A percentile compares a stretch with the other conserved stretches of the same genome.
Evolutionary conservation across 2,329 filamentous ascomycete genomes (phyloP).

Genomic region (Calonectria fujianensis): DNA sequence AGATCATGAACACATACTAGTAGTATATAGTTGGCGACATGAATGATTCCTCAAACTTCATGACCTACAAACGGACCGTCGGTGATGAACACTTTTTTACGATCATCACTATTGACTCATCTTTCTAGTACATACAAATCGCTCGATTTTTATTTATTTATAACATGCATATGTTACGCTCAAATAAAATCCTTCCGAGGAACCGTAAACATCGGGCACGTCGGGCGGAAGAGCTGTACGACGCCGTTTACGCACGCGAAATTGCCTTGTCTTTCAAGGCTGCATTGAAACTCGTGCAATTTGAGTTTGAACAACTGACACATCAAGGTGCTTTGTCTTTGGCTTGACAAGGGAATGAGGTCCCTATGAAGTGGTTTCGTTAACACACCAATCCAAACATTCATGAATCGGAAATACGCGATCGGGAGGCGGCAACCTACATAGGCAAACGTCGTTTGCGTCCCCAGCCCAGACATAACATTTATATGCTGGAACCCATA

Average conservation of each 20-base stretch:
- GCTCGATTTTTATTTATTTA: neutral
- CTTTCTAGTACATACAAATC: neutral
- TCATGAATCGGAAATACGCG: neutral
- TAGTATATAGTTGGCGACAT: neutral
- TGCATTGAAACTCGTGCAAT: too few species aligned
- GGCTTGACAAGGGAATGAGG: neutral
- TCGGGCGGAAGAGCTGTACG: neutral
- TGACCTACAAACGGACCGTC: neutral
- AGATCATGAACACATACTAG: too few species aligned
- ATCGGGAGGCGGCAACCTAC: neutral
- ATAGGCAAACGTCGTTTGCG: neutral
- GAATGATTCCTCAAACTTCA: neutral
- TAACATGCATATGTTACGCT: neutral
- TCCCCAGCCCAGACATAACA: conserved; percentile 8
- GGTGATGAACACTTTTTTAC: too few species aligned
- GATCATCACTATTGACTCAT: neutral
- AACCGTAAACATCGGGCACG: too few species aligned
- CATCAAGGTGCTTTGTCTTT: neutral
- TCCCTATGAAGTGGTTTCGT: neutral
- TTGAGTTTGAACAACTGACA: too few species aligned
- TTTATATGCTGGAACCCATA: conserved; percentile 1
- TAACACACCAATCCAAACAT: neutral
- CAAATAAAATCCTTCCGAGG: neutral
- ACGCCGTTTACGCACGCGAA: neutral
- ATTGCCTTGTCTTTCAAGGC: too few species aligned